These are phyloP conservation scores for Trametes polyzona DNA, from an alignment of 1,284 basidiomycete genomes.

Conservation along the genomic window DNA sequence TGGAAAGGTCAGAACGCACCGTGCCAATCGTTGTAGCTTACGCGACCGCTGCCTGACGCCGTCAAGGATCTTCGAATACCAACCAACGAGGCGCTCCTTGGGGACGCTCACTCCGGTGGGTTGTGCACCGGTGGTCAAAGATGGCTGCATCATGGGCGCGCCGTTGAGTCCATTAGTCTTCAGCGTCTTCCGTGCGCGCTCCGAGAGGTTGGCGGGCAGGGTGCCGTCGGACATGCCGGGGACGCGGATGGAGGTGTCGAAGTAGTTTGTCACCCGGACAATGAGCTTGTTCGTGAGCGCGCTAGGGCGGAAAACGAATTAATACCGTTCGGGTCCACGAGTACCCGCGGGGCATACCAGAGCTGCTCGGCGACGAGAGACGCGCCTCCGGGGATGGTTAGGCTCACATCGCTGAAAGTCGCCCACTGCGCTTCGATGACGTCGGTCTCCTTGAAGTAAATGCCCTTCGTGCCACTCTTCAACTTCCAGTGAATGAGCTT, in stretches of 20 bases:
- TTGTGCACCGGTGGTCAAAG: constrained; percentile 28
- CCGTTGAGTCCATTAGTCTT: constrained; percentile 18
- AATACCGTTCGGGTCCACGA: neutral
- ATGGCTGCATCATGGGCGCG: constrained; percentile 25
- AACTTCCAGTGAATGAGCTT: constrained; percentile 94
- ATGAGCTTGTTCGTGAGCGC: constrained; percentile 90
- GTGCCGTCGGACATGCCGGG: constrained; percentile 47
- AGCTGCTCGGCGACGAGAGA: constrained; percentile 93
- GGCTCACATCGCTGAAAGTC: constrained; percentile 92
- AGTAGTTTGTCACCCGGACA: constrained; percentile 90
- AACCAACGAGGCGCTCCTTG: constrained; percentile 81
- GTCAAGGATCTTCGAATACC: constrained; percentile 95
- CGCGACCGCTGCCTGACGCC: constrained; percentile 92
- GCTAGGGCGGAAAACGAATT: constrained; percentile 42
- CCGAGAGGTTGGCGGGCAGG: constrained; percentile 17
- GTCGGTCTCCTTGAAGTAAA: constrained; percentile 98
- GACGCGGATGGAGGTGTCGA: constrained; percentile 90
- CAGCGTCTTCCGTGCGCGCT: constrained; percentile 23
- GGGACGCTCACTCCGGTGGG: constrained; percentile 55
- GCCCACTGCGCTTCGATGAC: constrained; percentile 96
- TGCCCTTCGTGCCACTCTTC: constrained; percentile 89
- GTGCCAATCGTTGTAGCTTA: constrained; percentile 91
- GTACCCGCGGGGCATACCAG: constrained; percentile 58
- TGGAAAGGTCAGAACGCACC: constrained; percentile 51
- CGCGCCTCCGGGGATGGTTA: constrained; percentile 89